A percentile compares a stretch with the other conserved stretches of the same genome.
Conservation (phyloP, 495 filamentous ascomycete species). For the Margaritispora aquatica region DNA sequence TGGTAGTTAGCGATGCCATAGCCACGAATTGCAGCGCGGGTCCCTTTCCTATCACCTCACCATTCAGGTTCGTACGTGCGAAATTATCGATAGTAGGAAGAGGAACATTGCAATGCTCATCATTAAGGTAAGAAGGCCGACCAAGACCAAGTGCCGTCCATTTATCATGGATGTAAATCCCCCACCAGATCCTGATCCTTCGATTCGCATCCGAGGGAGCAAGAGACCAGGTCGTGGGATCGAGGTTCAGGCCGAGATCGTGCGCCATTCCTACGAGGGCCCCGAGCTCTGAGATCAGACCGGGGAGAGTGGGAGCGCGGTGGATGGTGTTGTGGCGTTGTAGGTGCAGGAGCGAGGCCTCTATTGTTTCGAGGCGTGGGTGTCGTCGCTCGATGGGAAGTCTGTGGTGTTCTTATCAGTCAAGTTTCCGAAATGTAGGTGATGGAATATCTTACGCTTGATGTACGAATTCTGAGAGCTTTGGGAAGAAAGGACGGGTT, state of each 20-base stretch:
- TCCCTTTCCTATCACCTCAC: constrained; percentile 37
- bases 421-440: background rate
- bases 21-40: constrained; percentile 47
- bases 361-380: constrained; percentile 13
- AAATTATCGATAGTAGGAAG: constrained; percentile 48
- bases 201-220: constrained; percentile 48
- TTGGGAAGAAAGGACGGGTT: background rate
- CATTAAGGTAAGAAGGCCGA: constrained; percentile 48
- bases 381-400: constrained; percentile 7
- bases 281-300: constrained; percentile 6
- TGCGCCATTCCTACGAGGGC: constrained; percentile 45
- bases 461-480: constrained; percentile 3
- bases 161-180: constrained; percentile 54
- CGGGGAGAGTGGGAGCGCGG: constrained; percentile 1
- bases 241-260: constrained; percentile 51
- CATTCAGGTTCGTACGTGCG: constrained; percentile 31
- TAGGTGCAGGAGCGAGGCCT: constrained; percentile 9
- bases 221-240: constrained; percentile 49
- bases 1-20: constrained; percentile 51
- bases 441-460: constrained; percentile 6
- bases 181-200: constrained; percentile 53
- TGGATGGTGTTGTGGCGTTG: constrained; percentile 11
- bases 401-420: background rate
- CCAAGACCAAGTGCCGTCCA: constrained; percentile 53
- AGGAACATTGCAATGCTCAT: constrained; percentile 51